phyloP scores from a whole-genome alignment of 2,329 filamentous ascomycete species.

The Biscogniauxia marginata region DNA sequence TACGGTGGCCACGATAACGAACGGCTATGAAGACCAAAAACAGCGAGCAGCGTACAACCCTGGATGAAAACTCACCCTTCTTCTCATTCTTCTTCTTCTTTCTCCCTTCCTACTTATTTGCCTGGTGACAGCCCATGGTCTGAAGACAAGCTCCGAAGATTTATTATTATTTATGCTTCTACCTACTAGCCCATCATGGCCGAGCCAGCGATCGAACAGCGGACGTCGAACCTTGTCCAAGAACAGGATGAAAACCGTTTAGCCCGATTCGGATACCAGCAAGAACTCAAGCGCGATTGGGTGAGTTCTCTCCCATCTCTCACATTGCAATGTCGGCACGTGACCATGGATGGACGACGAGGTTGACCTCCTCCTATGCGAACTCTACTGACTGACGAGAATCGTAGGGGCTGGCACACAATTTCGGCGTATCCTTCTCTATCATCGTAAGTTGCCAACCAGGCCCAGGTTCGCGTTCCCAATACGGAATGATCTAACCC shows the following conservation, averaged over 20 bases:
- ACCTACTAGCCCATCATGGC: slow-evolving; percentile 16
- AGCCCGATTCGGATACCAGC: slow-evolving; percentile 58
- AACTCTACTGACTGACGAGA: neutral
- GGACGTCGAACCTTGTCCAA: slow-evolving; percentile 23
- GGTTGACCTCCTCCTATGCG: too few relatives aligned
- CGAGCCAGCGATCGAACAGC: slow-evolving; percentile 22
- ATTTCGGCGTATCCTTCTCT: slow-evolving; percentile 61
- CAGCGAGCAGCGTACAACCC: too few relatives aligned
- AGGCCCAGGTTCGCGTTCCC: too few relatives aligned
- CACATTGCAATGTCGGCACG: neutral
- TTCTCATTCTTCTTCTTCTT: too few relatives aligned
- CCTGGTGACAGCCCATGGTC: too few relatives aligned
- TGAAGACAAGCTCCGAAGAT: too few relatives aligned
- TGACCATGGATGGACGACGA: too few relatives aligned
- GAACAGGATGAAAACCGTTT: slow-evolving; percentile 50
- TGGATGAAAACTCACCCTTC: too few relatives aligned
- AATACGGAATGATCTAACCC: too few relatives aligned
- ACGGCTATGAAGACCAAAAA: neutral
- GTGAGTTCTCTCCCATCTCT: neutral
- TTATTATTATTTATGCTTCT: too few relatives aligned
- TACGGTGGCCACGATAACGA: neutral
- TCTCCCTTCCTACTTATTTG: too few relatives aligned
- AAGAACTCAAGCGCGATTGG: slow-evolving; percentile 58
- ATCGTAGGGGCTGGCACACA: slow-evolving; percentile 47
- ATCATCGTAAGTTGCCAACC: slow-evolving; percentile 60